Conservation (phyloP, 352 stramenopile species). For the Globisporangium spiculum region DNA sequence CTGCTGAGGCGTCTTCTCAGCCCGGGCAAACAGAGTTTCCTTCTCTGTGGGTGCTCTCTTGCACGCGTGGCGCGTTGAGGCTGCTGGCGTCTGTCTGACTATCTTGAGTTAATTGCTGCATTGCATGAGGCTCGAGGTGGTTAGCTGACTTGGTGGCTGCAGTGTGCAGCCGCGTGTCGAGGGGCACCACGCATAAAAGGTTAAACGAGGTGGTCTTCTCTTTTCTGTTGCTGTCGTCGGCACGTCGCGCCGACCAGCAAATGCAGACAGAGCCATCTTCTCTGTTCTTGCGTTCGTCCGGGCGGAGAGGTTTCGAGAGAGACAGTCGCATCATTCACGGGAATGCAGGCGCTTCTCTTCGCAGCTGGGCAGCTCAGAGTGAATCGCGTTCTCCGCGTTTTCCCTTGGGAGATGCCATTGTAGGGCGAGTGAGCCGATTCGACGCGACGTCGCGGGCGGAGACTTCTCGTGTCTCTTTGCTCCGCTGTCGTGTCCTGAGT, state of each 20-base stretch:
- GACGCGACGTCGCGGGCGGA: background rate
- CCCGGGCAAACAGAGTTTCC: constrained; percentile 87
- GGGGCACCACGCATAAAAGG: constrained; percentile 43
- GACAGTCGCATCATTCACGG: background rate
- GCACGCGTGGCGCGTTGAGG: constrained; percentile 1
- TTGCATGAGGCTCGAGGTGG: background rate
- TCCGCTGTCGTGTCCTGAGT: background rate
- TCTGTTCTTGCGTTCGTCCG: constrained; percentile 31
- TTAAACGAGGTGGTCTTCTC: constrained; percentile 20
- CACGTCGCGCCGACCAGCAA: constrained; percentile 4
- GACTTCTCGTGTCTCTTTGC: background rate
- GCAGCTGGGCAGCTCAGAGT: background rate
- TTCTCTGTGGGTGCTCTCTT: constrained; percentile 70
- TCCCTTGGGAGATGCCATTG: background rate
- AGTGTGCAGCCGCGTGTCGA: background rate
- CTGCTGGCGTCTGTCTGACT: background rate
- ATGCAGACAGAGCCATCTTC: constrained; percentile 31
- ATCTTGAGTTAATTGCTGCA: background rate
- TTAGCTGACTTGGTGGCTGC: background rate
- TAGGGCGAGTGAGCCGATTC: constrained; percentile 9
- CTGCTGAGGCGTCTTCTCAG: constrained; percentile 85
- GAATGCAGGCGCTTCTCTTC: constrained; percentile 8
- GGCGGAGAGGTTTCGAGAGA: constrained; percentile 16
- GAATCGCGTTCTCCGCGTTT: background rate
- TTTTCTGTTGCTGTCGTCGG: constrained; percentile 11